Evolutionary conservation across 116 monocot genomes (phyloP).

Genomic region (Papilionanthe hybrid): DNA sequence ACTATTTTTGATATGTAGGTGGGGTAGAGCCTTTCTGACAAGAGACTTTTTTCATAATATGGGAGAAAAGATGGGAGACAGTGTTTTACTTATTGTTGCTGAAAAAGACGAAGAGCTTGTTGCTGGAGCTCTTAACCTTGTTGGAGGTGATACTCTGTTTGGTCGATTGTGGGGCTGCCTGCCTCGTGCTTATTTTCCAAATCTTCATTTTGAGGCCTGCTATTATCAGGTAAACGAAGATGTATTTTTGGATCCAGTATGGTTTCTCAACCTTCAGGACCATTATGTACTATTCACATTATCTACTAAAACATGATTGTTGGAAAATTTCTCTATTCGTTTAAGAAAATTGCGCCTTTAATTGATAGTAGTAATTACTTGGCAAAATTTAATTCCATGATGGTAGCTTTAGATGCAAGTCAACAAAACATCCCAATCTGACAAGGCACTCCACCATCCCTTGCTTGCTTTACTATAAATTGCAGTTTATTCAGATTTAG

Average conservation of each 20-base stretch:
- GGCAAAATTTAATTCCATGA: too few species aligned
- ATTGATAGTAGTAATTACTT: too few species aligned
- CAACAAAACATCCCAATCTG: too few species aligned
- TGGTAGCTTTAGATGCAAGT: too few species aligned
- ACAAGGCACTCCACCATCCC: too few species aligned
- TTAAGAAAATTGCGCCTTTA: too few species aligned
- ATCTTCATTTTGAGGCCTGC: slow-evolving; percentile 97
- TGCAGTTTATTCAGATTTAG: too few species aligned
- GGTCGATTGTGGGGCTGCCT: slow-evolving; percentile 96
- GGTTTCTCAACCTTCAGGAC: too few species aligned
- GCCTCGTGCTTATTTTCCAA: slow-evolving; percentile 75
- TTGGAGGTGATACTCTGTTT: slow-evolving; percentile 92
- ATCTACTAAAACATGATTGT: too few species aligned
- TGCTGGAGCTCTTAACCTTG: slow-evolving; percentile 93
- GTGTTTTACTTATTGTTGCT: slow-evolving; percentile 74
- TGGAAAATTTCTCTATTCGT: too few species aligned
- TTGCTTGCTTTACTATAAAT: too few species aligned
- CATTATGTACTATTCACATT: too few species aligned
- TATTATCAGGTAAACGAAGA: slow-evolving; percentile 76
- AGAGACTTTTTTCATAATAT: slow-evolving; percentile 83
- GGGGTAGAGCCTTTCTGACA: slow-evolving; percentile 89
- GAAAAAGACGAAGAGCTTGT: slow-evolving; percentile 82
- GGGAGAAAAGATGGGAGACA: slow-evolving; percentile 84
- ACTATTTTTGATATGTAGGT: slow-evolving; percentile 26
- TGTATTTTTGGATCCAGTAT: neutral